These are phyloP conservation scores for Endotrypanum monterogeii DNA, from an alignment of 208 protist genomes.

Conservation along the genomic window DNA sequence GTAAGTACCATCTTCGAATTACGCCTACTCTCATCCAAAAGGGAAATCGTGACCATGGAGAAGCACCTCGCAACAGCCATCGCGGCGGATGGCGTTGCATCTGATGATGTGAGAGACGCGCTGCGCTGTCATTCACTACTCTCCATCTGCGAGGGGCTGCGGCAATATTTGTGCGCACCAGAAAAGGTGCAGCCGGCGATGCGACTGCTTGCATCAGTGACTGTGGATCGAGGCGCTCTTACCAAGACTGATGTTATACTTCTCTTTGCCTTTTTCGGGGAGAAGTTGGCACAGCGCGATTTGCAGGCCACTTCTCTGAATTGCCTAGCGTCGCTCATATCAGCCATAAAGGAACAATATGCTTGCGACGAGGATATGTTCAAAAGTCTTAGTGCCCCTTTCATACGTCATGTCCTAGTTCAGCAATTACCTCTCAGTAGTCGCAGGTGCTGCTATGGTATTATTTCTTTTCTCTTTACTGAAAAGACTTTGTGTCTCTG, in stretches of 20 bases:
- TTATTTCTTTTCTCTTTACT: conserved; percentile 30
- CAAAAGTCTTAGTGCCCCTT: conserved; percentile 11
- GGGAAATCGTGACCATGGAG: conserved; percentile 17
- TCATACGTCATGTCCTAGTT: conserved; percentile 26
- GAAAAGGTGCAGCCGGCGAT: conserved; percentile 48
- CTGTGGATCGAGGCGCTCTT: conserved; percentile 31
- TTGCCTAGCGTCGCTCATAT: conserved; percentile 38
- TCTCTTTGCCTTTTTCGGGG: conserved; percentile 57
- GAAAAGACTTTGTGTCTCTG: conserved; percentile 16
- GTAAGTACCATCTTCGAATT: background rate
- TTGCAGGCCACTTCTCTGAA: conserved; percentile 38
- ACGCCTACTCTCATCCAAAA: background rate
- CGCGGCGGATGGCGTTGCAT: conserved; percentile 24
- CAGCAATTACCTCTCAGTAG: conserved; percentile 33
- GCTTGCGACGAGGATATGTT: conserved; percentile 24
- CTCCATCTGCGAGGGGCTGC: conserved; percentile 46
- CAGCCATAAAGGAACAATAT: conserved; percentile 20
- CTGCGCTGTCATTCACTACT: conserved; percentile 47
- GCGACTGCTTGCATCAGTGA: conserved; percentile 37
- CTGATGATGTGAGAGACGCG: conserved; percentile 32
- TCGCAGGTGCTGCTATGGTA: conserved; percentile 32
- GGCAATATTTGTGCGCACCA: conserved; percentile 41
- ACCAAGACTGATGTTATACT: conserved; percentile 39
- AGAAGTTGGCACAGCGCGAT: conserved; percentile 43
- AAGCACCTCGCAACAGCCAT: conserved; percentile 34